Percentiles rank a stretch among this genome's conserved stretches.
Conservation (phyloP, 2,329 filamentous ascomycete genomes). For the Penicillium janthinellum region DNA sequence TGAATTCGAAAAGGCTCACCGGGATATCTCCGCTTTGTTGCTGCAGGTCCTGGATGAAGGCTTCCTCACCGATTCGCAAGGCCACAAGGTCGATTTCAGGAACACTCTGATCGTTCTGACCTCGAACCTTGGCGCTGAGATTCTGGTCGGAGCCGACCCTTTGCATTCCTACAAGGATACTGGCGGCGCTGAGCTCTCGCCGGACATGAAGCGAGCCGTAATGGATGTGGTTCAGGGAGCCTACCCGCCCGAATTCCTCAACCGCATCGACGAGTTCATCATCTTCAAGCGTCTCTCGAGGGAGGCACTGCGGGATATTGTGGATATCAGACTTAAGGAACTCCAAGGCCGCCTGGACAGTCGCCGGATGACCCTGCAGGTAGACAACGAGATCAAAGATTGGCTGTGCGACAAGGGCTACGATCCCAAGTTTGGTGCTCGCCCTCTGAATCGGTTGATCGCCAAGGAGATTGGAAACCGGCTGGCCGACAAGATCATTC, state of each 20-base stretch:
- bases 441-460: slow-evolving; percentile 88
- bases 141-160: slow-evolving; percentile 75
- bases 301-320: slow-evolving; percentile 81
- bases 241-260: slow-evolving; percentile 92
- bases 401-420: slow-evolving; percentile 92
- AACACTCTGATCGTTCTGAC: slow-evolving; percentile 97
- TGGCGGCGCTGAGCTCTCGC: slow-evolving; percentile 68
- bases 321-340: slow-evolving; percentile 86
- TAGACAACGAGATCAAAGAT: slow-evolving; percentile 70
- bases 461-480: slow-evolving; percentile 85
- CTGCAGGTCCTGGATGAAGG: slow-evolving; percentile 96
- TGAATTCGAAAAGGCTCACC: slow-evolving; percentile 96
- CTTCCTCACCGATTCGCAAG: slow-evolving; percentile 91
- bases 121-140: slow-evolving; percentile 90
- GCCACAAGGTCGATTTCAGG: slow-evolving; percentile 93
- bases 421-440: slow-evolving; percentile 85
- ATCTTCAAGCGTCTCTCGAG: slow-evolving; percentile 85
- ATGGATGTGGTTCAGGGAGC: slow-evolving; percentile 79
- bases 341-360: slow-evolving; percentile 82
- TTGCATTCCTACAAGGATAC: slow-evolving; percentile 65
- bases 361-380: slow-evolving; percentile 74
- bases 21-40: slow-evolving; percentile 87
- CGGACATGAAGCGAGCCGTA: slow-evolving; percentile 73
- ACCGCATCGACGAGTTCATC: slow-evolving; percentile 96
- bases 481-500: slow-evolving; percentile 88